Base-by-base conservation (phyloP, 306 rosid genomes). In the Casuarina equisetifolia region DNA sequence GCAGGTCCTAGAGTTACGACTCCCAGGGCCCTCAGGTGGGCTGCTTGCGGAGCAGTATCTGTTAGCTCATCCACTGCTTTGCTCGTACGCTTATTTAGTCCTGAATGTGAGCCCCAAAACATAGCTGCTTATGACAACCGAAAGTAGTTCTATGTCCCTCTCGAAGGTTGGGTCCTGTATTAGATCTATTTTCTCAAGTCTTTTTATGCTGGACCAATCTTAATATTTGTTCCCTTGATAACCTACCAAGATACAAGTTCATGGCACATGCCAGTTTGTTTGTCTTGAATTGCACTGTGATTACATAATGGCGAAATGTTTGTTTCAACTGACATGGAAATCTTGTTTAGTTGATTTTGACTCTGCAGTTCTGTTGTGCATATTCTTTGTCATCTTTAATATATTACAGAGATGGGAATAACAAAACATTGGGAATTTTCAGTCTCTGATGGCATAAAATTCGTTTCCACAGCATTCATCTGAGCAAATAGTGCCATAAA, bases 41-140 rank as follows among this genome's bases (percentile, higher is more conserved):
- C 89, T 12, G 91, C 96, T 19, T 88, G 97, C 69, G 97, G 97
- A 64, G 97, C 96, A 19, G 87, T 90, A 55, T 80, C 94, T 19
- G 81, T 81, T 6, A 85, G 99, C 83, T 84, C 99, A 42, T 74
- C 97, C 77, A 80, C 97, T 5, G 96, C 97, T 82, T 86, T 95
- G 85, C 83, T 95, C 83, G 99, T 95, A 32, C 89, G 91, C 7
- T 84, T 91, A 72, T 84, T 95, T 77, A 91, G 99, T 74, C 97
- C 99, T 8, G 97, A 95, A 84, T 95, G 99, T 59, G 99, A 95
- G 78, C 97, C 99, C 53, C 99, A 95, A 73, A 95, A 95, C 66
- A 92, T 92, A 74, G 97, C 93, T 82, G 94, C 93, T 78, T 95
- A 88, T 82, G 99, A 95, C 90, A 87, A 80, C 62, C 78, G 80